phyloP scores from a whole-genome alignment of 495 filamentous ascomycete species.

The Neurospora sp. region DNA sequence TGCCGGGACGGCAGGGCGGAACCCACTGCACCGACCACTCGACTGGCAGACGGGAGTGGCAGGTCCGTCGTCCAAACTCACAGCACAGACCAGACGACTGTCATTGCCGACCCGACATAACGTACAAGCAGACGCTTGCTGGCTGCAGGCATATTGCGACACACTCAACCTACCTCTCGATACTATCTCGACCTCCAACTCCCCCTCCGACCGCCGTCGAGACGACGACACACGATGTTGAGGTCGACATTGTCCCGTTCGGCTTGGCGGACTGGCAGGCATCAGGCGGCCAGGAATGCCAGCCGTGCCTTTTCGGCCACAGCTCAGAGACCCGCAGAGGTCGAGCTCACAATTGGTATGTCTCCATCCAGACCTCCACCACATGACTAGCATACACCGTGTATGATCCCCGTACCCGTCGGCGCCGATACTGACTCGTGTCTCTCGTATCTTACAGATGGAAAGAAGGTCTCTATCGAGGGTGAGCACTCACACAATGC shows the following conservation, averaged over 20 bases:
- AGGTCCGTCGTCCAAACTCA: background rate
- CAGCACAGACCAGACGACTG: background rate
- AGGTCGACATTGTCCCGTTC: conserved; percentile 79
- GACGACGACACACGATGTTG: conserved; percentile 58
- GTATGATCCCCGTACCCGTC: background rate
- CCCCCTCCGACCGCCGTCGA: conserved; percentile 34
- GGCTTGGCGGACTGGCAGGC: conserved; percentile 67
- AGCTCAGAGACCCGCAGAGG: conserved; percentile 64
- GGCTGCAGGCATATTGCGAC: background rate
- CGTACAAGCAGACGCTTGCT: background rate
- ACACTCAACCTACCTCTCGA: background rate
- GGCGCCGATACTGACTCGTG: conserved; percentile 20
- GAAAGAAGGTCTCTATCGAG: conserved; percentile 92
- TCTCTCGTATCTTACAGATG: conserved; percentile 47
- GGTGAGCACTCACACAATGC: conserved; percentile 38
- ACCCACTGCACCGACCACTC: background rate
- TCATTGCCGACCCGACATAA: background rate
- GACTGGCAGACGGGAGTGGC: background rate
- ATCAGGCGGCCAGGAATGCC: conserved; percentile 46
- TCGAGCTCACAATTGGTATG: conserved; percentile 90
- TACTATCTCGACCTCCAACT: conserved; percentile 13
- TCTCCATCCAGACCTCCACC: conserved; percentile 5
- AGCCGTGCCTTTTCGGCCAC: conserved; percentile 68
- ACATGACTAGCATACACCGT: background rate
- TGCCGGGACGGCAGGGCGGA: background rate